Evolutionary conservation across 768 basidiomycete genomes (phyloP).

Genomic region (Artomyces pyxidatus): DNA sequence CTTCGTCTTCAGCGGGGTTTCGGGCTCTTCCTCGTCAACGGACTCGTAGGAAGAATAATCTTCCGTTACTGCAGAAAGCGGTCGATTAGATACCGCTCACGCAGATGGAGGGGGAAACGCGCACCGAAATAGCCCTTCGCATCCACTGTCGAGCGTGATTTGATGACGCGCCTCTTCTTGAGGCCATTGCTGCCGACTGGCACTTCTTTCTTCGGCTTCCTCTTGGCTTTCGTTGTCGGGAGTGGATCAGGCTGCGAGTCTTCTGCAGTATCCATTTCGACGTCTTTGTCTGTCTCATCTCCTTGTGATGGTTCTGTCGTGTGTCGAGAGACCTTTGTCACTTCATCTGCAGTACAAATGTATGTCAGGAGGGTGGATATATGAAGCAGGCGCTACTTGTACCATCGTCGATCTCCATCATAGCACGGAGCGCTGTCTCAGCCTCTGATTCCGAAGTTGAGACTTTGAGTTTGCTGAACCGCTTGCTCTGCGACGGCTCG

Average conservation of each 20-base stretch:
- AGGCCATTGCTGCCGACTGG: conserved; percentile 74
- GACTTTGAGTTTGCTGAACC: conserved; percentile 25
- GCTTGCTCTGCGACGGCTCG: conserved; percentile 28
- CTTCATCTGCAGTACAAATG: conserved; percentile 28
- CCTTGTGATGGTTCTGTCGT: conserved; percentile 5
- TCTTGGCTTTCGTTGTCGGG: conserved; percentile 25
- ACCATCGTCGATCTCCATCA: conserved; percentile 81
- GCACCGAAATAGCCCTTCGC: conserved; percentile 69
- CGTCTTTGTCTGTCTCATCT: conserved; percentile 20
- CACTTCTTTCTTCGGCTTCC: conserved; percentile 47
- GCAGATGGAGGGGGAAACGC: conserved; percentile 15
- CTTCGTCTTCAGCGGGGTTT: conserved; percentile 11
- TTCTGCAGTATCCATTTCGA: conserved; percentile 17
- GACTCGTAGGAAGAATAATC: conserved; percentile 82
- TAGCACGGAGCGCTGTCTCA: conserved; percentile 37
- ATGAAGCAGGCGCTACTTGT: conserved; percentile 13
- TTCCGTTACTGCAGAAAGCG: conserved; percentile 44
- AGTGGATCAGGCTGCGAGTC: conserved; percentile 15
- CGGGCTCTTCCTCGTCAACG: conserved; percentile 50
- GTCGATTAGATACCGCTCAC: conserved; percentile 5
- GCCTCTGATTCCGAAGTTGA: conserved; percentile 37
- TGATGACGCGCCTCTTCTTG: conserved; percentile 61
- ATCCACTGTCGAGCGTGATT: conserved; percentile 46
- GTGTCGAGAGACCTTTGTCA: conserved; percentile 9
- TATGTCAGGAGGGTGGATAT: conserved; percentile 1